Evolutionary conservation across 164 flowering plant species (phyloP).

Genomic region (Piper longum): DNA sequence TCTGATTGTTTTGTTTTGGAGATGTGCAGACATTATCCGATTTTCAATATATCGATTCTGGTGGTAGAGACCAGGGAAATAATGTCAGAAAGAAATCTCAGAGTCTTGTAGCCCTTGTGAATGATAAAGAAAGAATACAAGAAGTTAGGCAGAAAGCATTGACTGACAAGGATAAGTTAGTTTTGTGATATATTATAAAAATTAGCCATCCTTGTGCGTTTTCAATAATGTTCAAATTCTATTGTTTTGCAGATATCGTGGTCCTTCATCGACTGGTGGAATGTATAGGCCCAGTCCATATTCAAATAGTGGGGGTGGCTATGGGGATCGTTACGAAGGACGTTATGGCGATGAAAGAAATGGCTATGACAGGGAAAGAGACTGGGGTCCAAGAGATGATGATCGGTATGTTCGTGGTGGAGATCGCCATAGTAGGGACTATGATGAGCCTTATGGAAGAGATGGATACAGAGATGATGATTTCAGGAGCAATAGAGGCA

Average conservation of each 20-base stretch:
- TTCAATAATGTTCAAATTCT: not conserved
- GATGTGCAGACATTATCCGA: constrained; percentile 61
- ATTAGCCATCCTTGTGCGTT: not conserved
- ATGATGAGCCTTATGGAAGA: constrained; percentile 23
- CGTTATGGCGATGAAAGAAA: constrained; percentile 41
- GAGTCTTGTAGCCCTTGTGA: constrained; percentile 73
- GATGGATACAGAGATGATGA: constrained; percentile 64
- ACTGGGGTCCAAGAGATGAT: constrained; percentile 56
- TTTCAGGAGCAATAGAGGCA: constrained; percentile 42
- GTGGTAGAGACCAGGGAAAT: constrained; percentile 94
- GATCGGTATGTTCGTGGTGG: constrained; percentile 56
- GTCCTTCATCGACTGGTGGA: constrained; percentile 44
- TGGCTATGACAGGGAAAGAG: constrained; percentile 69
- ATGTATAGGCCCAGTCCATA: constrained; percentile 60
- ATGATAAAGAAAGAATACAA: constrained; percentile 78
- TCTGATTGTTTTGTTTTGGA: not conserved
- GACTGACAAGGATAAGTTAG: constrained; percentile 85
- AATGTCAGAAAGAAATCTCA: constrained; percentile 95
- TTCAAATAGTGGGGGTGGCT: constrained; percentile 42
- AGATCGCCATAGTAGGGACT: constrained; percentile 21
- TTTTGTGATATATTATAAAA: constrained; percentile 2
- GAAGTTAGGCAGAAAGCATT: constrained; percentile 90
- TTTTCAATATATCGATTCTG: constrained; percentile 90
- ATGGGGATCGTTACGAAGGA: constrained; percentile 49
- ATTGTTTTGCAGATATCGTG: constrained; percentile 38